Evolutionary conservation across 2,329 filamentous ascomycete species (phyloP), one percentile per base, ranked within the genome.

Genomic region (Whalleya microplaca): DNA sequence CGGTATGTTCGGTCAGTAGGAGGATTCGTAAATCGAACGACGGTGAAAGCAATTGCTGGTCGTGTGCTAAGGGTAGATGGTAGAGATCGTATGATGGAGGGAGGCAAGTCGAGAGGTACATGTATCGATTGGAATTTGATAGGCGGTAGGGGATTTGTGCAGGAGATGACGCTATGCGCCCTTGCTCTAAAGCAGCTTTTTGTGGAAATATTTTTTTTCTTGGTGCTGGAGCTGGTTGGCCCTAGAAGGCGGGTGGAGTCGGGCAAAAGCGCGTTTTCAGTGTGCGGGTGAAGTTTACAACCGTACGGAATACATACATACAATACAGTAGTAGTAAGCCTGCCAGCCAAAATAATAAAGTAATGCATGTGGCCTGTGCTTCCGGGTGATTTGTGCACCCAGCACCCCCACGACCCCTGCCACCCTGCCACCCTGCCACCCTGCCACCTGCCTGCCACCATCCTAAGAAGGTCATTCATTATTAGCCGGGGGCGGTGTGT

Each of bases 131-230:
- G 19, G 41, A 29, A 48, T 29, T 32, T 21, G 44, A 23, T 10
- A 48, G 41, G 45, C 19, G 49, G 21, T 43, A 45, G 41, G 37
- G n/a, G n/a, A 41, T 51, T 45, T 52, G 56, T 59, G 56, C 56
- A 55, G 52, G 58, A 62, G 50, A 63, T 61, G 55, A 63, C 61
- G 61, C 61, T 59, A 62, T 63, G 54, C 52, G 59, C 41, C 53
- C 37, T 18, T 18, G 32, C 9, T 16, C 14, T 16, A 12, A 37
- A 37, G 32, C 32, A 37, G 8, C 32, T 37, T 37, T 37, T 37
- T 37, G 32, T 37, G 32, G 32, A 12, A 37, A 37, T 37, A 7
- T 16, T 12, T 37, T 56, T 52, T 51, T 56, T 53, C 18, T 49
- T 21, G 40, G 21, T 46, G 44, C n/a, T 37, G 27, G 37, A 45